A percentile compares a stretch with the other conserved stretches of the same genome.
Evolutionary conservation across 2,329 filamentous ascomycete genomes (phyloP).

Genomic region (Onygenales sp.): DNA sequence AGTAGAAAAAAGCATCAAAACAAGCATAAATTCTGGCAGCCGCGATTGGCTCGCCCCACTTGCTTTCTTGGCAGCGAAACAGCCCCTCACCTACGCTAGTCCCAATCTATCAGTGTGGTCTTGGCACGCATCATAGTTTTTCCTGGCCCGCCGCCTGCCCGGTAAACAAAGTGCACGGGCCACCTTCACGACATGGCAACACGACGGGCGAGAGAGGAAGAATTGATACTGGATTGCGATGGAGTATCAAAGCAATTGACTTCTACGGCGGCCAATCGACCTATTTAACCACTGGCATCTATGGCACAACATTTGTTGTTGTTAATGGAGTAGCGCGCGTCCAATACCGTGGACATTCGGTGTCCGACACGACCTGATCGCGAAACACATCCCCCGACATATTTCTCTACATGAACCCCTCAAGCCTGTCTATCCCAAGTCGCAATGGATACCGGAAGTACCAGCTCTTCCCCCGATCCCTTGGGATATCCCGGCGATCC

Average conservation of each 20-base stretch:
- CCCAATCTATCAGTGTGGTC: neutral
- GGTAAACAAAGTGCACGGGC: slow-evolving; percentile 11
- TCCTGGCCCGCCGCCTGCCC: neutral
- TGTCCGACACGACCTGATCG: neutral
- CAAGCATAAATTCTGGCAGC: neutral
- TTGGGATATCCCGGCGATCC: slow-evolving; percentile 33
- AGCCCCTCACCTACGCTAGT: neutral
- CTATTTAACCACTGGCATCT: neutral
- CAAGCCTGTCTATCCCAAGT: neutral
- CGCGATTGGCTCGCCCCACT: neutral
- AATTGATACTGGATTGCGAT: neutral
- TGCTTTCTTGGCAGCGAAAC: too few species aligned
- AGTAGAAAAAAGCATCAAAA: neutral
- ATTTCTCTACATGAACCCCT: neutral
- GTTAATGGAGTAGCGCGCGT: neutral
- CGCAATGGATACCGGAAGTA: slow-evolving; percentile 25
- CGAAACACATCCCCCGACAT: neutral
- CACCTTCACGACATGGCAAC: slow-evolving; percentile 2
- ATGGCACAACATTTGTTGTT: neutral
- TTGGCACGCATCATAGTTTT: neutral
- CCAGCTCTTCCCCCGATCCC: slow-evolving; percentile 34
- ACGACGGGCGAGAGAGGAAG: neutral
- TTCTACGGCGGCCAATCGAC: neutral
- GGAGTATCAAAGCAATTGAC: neutral
- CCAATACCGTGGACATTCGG: neutral